Percentiles rank a stretch among this genome's conserved stretches.
These are phyloP conservation scores for Didymella keratinophila DNA, from an alignment of 2,329 filamentous ascomycete species.

Conservation along the genomic window DNA sequence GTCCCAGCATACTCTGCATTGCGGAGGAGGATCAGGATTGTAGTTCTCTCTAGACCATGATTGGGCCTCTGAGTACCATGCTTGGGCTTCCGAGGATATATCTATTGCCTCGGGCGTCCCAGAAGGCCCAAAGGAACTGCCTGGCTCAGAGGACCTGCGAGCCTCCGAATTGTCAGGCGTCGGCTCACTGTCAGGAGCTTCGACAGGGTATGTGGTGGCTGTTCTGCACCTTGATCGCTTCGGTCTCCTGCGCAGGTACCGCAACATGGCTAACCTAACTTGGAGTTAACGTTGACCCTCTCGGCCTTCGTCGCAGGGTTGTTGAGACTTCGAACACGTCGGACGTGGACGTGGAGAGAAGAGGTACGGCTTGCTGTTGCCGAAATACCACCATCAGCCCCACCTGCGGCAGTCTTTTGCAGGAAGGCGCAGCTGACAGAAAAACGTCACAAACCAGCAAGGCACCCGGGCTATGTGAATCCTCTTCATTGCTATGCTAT, in stretches of 20 bases:
- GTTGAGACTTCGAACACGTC: not conserved
- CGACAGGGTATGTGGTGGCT: not conserved
- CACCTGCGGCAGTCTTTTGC: not conserved
- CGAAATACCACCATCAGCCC: no score
- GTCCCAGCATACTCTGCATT: no score
- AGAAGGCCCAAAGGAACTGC: no score
- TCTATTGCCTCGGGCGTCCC: no score
- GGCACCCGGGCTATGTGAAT: no score
- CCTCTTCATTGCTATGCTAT: not conserved
- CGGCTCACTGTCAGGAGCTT: not conserved
- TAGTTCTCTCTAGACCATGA: no score
- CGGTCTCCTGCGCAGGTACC: not conserved
- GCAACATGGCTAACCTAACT: not conserved
- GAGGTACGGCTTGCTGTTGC: not conserved
- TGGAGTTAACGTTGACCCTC: no score
- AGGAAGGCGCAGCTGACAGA: not conserved
- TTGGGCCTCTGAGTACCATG: no score
- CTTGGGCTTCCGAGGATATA: no score
- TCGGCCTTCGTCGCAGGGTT: no score
- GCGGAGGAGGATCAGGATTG: no score
- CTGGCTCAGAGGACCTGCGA: no score
- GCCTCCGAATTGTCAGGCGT: not conserved
- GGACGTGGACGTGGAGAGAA: not conserved
- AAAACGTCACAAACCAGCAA: not conserved
- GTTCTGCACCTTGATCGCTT: not conserved